These are phyloP conservation scores for Fusarium virguliforme DNA, from an alignment of 2,329 filamentous ascomycete species.

Conservation along the genomic window DNA sequence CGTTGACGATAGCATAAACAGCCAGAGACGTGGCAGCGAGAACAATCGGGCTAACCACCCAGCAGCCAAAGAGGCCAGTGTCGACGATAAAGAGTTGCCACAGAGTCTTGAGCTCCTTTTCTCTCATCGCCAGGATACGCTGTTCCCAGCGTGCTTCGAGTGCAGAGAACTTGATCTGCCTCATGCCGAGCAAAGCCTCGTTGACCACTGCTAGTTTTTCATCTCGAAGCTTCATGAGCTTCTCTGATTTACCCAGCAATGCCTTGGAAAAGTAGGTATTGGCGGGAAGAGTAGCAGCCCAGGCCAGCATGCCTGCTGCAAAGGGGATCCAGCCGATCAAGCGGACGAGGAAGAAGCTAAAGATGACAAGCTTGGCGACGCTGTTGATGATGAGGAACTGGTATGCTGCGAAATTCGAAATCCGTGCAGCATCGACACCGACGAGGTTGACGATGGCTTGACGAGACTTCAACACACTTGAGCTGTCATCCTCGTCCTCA, in stretches of 20 bases:
- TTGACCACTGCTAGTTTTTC: conserved; percentile 83
- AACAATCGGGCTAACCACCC: conserved; percentile 81
- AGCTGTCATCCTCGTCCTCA: conserved; percentile 64
- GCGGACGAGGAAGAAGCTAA: conserved; percentile 76
- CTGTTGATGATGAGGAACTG: conserved; percentile 77
- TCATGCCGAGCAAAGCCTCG: conserved; percentile 83
- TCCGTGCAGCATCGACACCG: conserved; percentile 80
- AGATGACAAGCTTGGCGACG: conserved; percentile 75
- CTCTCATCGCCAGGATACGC: conserved; percentile 75
- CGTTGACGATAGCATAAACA: conserved; percentile 76
- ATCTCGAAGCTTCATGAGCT: conserved; percentile 83
- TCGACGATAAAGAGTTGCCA: conserved; percentile 79
- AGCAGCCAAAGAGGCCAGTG: conserved; percentile 75
- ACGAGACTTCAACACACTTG: conserved; percentile 62
- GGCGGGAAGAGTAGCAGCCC: conserved; percentile 76
- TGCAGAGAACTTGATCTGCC: conserved; percentile 89
- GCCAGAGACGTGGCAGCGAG: conserved; percentile 80
- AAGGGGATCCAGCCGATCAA: conserved; percentile 82
- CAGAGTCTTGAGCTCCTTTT: conserved; percentile 76
- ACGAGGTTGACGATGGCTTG: conserved; percentile 85
- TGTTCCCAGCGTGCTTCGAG: conserved; percentile 82
- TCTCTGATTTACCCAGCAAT: conserved; percentile 76
- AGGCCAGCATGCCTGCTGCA: conserved; percentile 75
- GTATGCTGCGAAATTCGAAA: conserved; percentile 78
- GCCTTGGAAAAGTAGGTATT: conserved; percentile 78